Conservation (phyloP, 192 early-diverging fungal genomes). For the Jimgerdemannia flammicorona region DNA sequence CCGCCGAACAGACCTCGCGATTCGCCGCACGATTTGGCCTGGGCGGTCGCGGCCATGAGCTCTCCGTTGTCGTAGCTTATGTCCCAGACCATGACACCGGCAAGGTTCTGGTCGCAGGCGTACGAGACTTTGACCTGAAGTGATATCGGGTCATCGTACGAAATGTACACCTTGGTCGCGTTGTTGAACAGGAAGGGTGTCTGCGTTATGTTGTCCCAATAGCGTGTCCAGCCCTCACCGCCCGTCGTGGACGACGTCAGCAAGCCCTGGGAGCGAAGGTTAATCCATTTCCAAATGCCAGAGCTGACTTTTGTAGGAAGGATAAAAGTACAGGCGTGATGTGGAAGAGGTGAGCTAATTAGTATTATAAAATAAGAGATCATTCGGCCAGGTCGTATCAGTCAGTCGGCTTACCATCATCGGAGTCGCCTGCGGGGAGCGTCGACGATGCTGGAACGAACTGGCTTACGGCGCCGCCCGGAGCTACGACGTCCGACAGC, state of each 20-base stretch:
- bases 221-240: conserved; percentile 50
- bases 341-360: neutral
- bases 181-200: conserved; percentile 58
- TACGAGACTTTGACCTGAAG: conserved; percentile 57
- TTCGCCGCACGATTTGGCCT: too few species aligned
- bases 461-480: neutral
- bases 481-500: too few species aligned
- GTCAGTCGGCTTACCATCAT: conserved; percentile 14
- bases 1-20: too few species aligned
- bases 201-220: conserved; percentile 49
- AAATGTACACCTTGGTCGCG: conserved; percentile 59
- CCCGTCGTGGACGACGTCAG: conserved; percentile 32
- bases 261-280: conserved; percentile 52
- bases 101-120: conserved; percentile 43
- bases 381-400: neutral
- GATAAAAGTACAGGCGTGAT: neutral
- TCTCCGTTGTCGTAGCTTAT: neutral
- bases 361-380: neutral
- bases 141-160: conserved; percentile 75
- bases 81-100: conserved; percentile 65
- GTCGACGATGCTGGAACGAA: conserved; percentile 3
- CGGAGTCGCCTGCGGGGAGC: conserved; percentile 8
- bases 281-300: conserved; percentile 61
- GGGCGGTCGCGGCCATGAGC: neutral
- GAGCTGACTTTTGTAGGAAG: neutral